Evolutionary conservation across 345 rosid species (phyloP), one percentile per base, ranked within the genome.

Genomic region (Populus alba): DNA sequence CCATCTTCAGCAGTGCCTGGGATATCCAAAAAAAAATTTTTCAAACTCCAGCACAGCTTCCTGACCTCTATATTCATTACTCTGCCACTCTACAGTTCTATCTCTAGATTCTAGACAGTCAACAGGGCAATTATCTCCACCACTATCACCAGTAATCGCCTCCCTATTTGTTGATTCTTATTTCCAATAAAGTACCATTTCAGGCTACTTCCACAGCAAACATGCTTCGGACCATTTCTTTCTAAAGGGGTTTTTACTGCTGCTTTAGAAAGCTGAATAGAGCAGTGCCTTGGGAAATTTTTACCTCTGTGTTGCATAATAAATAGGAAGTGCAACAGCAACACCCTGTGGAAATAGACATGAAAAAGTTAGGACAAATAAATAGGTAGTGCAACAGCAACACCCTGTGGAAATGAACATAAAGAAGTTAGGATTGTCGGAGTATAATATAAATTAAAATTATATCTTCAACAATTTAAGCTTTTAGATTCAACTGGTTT

Each of bases 271-370:
- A 31, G 78, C 68, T 65, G 57, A 71, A 51, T 75, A 15, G 55
- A 63, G 61, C 20, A 43, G 57, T 75, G 59, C 17, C 45, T 75
- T 8, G 1, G 39, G 68, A 66, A 65, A 79, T 77, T 83, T 85
- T 81, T 85, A 96, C 99, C 99, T 96, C 77, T 94, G 92, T 41
- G 99, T 96, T 39, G 98, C 99, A 86, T 91, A 96, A 84, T 96
- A 96, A 70, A 94, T 83, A 31, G 99, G 99, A 80, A 96, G 91
- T 33, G 99, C 98, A 76, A 96, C 99, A 76, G 97, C 99, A 70
- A 96, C 97, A 80, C 99, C 99, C 99, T 96, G 88, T 23, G 55
- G 27, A 74, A 78, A 81, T 68, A 23, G 71, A 78, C 68, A 70
- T 22, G 39, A 22, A 79, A 38, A 68, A 79, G 62, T 73, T 79